Conservation (phyloP, 306 rosid species). For the Castanea sativa region DNA sequence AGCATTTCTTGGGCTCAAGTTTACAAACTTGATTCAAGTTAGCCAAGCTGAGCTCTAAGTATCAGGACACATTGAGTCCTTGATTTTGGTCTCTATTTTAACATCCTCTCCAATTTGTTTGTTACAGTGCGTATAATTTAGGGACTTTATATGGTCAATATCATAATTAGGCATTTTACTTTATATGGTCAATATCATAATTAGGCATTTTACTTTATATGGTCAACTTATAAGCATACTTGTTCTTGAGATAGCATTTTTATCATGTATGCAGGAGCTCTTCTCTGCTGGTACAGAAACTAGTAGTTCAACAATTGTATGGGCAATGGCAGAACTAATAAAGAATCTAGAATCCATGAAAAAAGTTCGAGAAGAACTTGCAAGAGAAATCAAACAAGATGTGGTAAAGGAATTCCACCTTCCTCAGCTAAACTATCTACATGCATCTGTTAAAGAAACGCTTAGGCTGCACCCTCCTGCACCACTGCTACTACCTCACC, state of each 20-base stretch:
- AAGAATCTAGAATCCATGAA: constrained; percentile 15
- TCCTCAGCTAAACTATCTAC: constrained; percentile 13
- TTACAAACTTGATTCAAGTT: no score
- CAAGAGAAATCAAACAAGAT: neutral
- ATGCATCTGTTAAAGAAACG: constrained; percentile 29
- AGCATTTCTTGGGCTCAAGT: no score
- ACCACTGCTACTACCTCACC: constrained; percentile 29
- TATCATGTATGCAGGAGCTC: constrained; percentile 16
- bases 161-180: neutral
- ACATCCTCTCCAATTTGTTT: no score
- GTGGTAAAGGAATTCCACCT: constrained; percentile 14
- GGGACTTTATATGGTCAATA: neutral
- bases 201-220: neutral
- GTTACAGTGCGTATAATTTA: neutral
- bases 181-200: neutral
- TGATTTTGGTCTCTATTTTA: no score
- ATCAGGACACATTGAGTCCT: no score
- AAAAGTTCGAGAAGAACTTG: constrained; percentile 15
- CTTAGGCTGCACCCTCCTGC: constrained; percentile 31
- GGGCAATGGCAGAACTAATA: constrained; percentile 31
- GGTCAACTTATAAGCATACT: neutral
- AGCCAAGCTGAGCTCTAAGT: no score
- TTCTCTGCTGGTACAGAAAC: constrained; percentile 29
- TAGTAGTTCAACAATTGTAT: constrained; percentile 14
- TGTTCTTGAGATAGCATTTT: neutral